Conservation (phyloP, 1,284 basidiomycete genomes). For the Caloboletus firmus region DNA sequence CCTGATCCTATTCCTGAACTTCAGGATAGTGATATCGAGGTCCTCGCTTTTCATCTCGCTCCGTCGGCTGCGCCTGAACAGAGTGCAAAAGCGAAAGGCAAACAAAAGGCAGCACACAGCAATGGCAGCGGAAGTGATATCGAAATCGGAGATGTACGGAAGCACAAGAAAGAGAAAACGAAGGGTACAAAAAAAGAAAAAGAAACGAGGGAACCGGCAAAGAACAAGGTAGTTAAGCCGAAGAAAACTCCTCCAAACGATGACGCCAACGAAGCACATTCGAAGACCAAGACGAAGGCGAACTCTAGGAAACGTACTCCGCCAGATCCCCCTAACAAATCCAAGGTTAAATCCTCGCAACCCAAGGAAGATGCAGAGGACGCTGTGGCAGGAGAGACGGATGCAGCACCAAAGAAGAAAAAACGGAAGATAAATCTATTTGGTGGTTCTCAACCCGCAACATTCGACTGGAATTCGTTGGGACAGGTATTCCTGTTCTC, state of each 20-base stretch:
- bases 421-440: constrained; percentile 63
- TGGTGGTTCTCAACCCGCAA: constrained; percentile 39
- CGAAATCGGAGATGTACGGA: constrained; percentile 10
- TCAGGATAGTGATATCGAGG: constrained; percentile 35
- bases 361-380: constrained; percentile 15
- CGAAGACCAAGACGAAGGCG: constrained; percentile 26
- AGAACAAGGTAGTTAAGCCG: constrained; percentile 17
- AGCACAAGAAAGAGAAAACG: constrained; percentile 24
- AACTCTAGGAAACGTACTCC: constrained; percentile 23
- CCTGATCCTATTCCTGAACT: constrained; percentile 16
- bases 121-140: constrained; percentile 6
- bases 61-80: constrained; percentile 9
- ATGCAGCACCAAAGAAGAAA: constrained; percentile 48
- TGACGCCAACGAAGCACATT: constrained; percentile 10
- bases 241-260: constrained; percentile 28
- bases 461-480: constrained; percentile 43
- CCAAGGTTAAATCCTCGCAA: constrained; percentile 20
- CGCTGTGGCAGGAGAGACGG: constrained; percentile 23
- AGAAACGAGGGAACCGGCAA: constrained; percentile 29
- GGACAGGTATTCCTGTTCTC: constrained; percentile 35
- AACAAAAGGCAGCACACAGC: constrained; percentile 21
- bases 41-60: constrained; percentile 15
- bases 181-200: constrained; percentile 36
- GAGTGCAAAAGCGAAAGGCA: constrained; percentile 31
- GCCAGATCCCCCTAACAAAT: constrained; percentile 20